Evolutionary conservation across 148 eudicot genomes (phyloP).

Genomic region (Amaranthus palmeri): DNA sequence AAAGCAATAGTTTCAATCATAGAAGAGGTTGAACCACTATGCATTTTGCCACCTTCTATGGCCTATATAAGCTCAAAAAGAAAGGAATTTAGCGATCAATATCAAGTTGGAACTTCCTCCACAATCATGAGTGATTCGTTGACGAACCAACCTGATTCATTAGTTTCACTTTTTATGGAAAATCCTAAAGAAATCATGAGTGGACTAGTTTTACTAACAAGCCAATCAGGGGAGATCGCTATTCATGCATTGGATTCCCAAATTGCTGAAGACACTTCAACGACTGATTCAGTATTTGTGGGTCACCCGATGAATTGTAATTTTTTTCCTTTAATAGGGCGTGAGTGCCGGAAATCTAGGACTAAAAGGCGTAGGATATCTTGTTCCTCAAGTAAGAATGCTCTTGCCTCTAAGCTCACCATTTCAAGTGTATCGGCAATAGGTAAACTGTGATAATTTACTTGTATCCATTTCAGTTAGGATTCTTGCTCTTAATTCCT

Average conservation of each 20-base stretch:
- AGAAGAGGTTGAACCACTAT: background rate
- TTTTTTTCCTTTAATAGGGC: background rate
- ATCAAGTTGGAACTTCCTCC: background rate
- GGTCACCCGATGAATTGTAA: background rate
- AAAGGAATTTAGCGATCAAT: background rate
- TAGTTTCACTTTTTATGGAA: slow-evolving; percentile 12
- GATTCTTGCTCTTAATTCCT: background rate
- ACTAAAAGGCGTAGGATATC: slow-evolving; percentile 9
- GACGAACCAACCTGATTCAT: background rate
- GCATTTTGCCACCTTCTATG: background rate
- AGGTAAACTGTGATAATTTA: background rate
- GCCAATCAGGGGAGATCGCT: slow-evolving; percentile 9
- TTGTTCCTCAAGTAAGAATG: background rate
- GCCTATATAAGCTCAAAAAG: slow-evolving; percentile 1
- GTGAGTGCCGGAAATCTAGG: slow-evolving; percentile 16
- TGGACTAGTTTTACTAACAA: slow-evolving; percentile 3
- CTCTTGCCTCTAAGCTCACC: background rate
- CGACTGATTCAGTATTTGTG: background rate
- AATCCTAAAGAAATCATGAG: slow-evolving; percentile 2
- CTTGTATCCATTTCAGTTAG: too few species aligned
- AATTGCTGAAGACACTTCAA: slow-evolving; percentile 1
- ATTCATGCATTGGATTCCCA: background rate
- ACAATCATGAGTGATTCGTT: background rate
- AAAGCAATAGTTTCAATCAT: background rate
- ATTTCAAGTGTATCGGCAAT: background rate